phyloP scores from a whole-genome alignment of 768 basidiomycete species.

The Termitomyces sp. region DNA sequence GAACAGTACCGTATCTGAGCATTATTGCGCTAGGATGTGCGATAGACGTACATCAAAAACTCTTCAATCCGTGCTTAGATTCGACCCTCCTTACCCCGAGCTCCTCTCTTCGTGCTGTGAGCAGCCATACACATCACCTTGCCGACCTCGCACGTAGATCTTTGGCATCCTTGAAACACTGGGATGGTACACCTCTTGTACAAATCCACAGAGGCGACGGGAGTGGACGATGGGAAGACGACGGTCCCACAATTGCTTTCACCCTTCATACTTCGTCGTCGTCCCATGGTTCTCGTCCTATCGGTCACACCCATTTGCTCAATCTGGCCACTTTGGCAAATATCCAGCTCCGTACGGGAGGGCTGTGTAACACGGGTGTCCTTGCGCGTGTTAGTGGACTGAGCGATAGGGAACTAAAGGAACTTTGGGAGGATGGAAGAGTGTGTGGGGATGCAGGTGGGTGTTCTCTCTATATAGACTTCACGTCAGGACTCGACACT shows the following conservation, averaged over 20 bases:
- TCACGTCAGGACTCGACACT: too few relatives aligned
- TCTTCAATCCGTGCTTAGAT: not conserved
- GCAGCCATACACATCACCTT: conserved; percentile 4
- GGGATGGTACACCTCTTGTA: conserved; percentile 8
- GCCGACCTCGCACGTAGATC: not conserved
- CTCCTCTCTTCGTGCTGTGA: conserved; percentile 9
- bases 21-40: conserved; percentile 10
- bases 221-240: conserved; percentile 10
- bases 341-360: conserved; percentile 14
- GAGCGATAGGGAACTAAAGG: conserved; percentile 6
- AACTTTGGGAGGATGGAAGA: conserved; percentile 12
- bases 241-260: conserved; percentile 14
- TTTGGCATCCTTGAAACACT: conserved; percentile 5
- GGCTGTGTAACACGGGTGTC: conserved; percentile 12
- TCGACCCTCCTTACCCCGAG: not conserved
- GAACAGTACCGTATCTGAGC: conserved; percentile 11
- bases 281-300: not conserved
- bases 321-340: conserved; percentile 12
- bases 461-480: not conserved
- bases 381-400: conserved; percentile 10
- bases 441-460: conserved; percentile 15
- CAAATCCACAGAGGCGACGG: conserved; percentile 13
- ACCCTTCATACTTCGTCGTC: conserved; percentile 8
- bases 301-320: conserved; percentile 10
- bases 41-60: conserved; percentile 7